Conservation (phyloP, 2,329 filamentous ascomycete species). For the Aureobasidium sp. region DNA sequence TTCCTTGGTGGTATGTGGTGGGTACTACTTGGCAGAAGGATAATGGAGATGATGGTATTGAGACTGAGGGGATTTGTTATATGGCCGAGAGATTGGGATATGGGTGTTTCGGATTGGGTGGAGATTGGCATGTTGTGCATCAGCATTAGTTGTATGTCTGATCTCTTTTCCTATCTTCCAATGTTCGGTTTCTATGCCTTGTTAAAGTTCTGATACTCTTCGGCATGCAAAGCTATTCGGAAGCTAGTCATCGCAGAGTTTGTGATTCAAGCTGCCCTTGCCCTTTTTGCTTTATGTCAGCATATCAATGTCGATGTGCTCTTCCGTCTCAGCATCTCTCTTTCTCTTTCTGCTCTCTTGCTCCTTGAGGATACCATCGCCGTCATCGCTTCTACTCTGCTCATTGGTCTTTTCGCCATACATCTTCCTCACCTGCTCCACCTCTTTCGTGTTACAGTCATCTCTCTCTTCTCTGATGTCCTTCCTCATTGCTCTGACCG, state of each 20-base stretch:
- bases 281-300: neutral
- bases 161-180: neutral
- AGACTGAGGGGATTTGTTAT: too few species aligned
- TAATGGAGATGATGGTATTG: too few species aligned
- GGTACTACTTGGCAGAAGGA: too few species aligned
- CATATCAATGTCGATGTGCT: neutral
- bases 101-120: neutral
- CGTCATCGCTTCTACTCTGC: neutral
- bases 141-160: neutral
- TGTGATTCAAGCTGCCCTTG: neutral
- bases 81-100: too few species aligned
- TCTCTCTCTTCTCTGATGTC: neutral
- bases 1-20: too few species aligned
- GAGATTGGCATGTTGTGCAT: slow-evolving; percentile 3
- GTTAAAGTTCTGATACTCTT: too few species aligned
- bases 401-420: neutral
- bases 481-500: slow-evolving; percentile 11
- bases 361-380: neutral
- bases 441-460: neutral
- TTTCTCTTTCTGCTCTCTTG: neutral
- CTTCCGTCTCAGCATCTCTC: neutral
- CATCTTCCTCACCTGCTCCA: neutral
- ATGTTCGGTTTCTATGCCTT: neutral
- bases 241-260: neutral
- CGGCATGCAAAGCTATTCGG: neutral